A percentile compares a stretch with the other conserved stretches of the same genome.
Evolutionary conservation across 148 eudicot genomes (phyloP).

Genomic region (Talinum fruticosum): DNA sequence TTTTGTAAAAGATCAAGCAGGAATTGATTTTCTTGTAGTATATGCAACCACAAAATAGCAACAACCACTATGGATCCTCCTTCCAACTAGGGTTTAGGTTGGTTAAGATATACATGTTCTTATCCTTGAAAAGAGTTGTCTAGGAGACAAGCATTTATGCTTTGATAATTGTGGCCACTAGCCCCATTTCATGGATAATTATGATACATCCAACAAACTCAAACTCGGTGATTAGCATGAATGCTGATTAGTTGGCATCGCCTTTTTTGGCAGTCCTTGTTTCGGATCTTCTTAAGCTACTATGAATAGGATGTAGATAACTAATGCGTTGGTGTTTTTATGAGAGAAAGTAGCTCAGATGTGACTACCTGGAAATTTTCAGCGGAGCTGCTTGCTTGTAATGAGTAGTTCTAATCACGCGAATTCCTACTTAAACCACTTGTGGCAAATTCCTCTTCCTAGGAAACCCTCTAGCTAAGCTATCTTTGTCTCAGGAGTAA

Average conservation of each 20-base stretch:
- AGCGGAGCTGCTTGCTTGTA: background rate
- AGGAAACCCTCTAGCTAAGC: background rate
- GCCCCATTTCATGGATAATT: background rate
- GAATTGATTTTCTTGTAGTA: background rate
- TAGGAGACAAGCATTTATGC: background rate
- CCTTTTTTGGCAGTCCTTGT: background rate
- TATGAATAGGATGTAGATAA: background rate
- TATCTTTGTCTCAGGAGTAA: background rate
- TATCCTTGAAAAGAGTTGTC: background rate
- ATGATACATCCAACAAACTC: background rate
- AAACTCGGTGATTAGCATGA: background rate
- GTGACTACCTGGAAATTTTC: background rate
- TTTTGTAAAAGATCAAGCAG: background rate
- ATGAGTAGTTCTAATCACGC: background rate
- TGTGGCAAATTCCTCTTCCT: background rate
- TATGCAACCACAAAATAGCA: background rate
- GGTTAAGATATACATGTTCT: background rate
- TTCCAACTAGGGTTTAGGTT: background rate
- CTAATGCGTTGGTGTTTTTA: background rate
- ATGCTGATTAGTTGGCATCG: background rate
- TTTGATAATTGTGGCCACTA: background rate
- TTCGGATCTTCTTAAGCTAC: background rate
- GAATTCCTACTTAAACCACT: background rate
- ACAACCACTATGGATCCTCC: background rate
- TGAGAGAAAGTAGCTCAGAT: background rate